phyloP scores from a whole-genome alignment of 1,284 basidiomycete species.

The Phylloporus gajari region DNA sequence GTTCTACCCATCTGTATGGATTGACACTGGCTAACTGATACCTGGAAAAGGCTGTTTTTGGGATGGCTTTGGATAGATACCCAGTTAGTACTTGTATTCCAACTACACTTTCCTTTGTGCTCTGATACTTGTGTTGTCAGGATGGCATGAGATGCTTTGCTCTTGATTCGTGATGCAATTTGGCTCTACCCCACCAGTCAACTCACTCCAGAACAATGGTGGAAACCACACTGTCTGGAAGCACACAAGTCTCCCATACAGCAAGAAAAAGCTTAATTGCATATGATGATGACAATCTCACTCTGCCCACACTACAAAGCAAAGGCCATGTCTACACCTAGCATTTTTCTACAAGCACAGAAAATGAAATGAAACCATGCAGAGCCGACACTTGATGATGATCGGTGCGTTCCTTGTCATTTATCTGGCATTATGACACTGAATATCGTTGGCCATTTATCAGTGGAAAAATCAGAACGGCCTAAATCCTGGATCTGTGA shows the following conservation, averaged over 20 bases:
- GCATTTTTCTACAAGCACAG: slow-evolving; percentile 22
- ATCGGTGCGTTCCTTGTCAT: not conserved
- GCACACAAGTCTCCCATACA: too few relatives aligned
- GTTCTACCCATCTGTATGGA: too few relatives aligned
- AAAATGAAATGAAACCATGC: slow-evolving; percentile 51
- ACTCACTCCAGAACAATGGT: too few relatives aligned
- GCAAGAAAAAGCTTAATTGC: not conserved
- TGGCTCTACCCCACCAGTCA: too few relatives aligned
- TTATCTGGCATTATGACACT: not conserved
- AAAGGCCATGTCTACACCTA: not conserved
- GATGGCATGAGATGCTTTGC: too few relatives aligned
- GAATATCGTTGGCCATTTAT: slow-evolving; percentile 44
- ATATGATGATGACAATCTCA: slow-evolving; percentile 13
- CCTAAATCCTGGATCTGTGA: slow-evolving; percentile 54
- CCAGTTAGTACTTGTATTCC: slow-evolving; percentile 28
- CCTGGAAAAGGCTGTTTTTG: slow-evolving; percentile 23
- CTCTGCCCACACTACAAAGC: slow-evolving; percentile 1
- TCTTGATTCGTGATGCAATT: not conserved
- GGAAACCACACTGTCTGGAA: too few relatives aligned
- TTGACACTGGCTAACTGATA: too few relatives aligned
- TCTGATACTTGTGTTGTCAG: too few relatives aligned
- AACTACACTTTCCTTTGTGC: too few relatives aligned
- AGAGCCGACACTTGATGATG: slow-evolving; percentile 50
- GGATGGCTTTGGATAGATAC: slow-evolving; percentile 36
- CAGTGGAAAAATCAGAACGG: slow-evolving; percentile 58